These are phyloP conservation scores for Beauveria scarabaeidicola DNA, from an alignment of 2,329 filamentous ascomycete genomes.

Conservation along the genomic window DNA sequence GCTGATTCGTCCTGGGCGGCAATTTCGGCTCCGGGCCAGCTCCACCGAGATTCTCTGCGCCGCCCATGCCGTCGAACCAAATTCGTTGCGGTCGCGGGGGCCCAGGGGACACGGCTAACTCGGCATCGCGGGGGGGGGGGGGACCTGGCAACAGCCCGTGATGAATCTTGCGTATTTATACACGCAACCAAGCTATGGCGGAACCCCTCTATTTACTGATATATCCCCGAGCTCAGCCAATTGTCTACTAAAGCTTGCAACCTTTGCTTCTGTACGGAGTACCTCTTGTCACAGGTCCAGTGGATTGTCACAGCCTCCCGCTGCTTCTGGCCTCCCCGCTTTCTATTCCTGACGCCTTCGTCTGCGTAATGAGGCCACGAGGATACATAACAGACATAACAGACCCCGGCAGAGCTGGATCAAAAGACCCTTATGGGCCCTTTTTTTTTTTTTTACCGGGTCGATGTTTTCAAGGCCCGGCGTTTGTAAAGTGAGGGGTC, in stretches of 20 bases:
- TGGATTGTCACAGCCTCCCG: background rate
- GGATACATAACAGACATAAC: background rate
- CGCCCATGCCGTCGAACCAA: background rate
- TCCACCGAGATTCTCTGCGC: background rate
- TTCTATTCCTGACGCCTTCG: background rate
- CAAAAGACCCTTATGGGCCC: background rate
- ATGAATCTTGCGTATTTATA: background rate
- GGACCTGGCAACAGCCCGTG: background rate
- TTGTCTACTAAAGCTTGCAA: background rate
- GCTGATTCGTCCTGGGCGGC: constrained; percentile 6
- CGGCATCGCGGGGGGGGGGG: constrained; percentile 1
- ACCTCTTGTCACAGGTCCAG: background rate
- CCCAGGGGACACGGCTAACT: constrained; percentile 2
- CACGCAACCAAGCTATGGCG: too few relatives aligned
- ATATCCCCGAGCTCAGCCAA: background rate
- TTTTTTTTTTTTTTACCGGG: background rate
- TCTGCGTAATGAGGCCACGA: background rate
- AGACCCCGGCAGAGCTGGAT: background rate
- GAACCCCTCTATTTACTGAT: too few relatives aligned
- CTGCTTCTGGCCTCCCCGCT: too few relatives aligned
- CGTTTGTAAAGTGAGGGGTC: background rate
- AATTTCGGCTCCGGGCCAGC: background rate
- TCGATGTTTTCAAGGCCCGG: background rate
- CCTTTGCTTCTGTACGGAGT: background rate
- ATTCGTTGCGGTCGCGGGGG: background rate